phyloP scores from a whole-genome alignment of 2,329 filamentous ascomycete genomes.

The Ceratocystis harringtonii region DNA sequence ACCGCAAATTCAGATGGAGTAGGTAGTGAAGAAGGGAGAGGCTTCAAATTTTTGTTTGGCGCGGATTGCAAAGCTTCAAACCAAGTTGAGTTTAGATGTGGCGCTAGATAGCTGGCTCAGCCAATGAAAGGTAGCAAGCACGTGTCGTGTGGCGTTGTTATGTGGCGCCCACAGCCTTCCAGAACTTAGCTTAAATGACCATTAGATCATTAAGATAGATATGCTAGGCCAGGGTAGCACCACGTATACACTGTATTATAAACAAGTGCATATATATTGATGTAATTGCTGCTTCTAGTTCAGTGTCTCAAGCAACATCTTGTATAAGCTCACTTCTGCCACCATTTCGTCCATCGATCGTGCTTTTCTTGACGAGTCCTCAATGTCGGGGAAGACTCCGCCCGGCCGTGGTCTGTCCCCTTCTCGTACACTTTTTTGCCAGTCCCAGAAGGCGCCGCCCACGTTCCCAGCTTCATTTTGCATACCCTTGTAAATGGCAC shows the following conservation, averaged over 20 bases:
- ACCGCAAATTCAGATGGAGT: not conserved
- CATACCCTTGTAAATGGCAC: constrained; percentile 70
- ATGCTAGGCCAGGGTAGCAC: not conserved
- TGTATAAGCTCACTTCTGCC: constrained; percentile 57
- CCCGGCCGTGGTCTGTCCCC: constrained; percentile 33
- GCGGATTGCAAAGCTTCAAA: constrained; percentile 3
- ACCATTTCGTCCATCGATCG: constrained; percentile 63
- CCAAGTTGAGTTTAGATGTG: constrained; percentile 3
- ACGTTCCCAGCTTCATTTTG: constrained; percentile 77
- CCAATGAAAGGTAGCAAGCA: not conserved
- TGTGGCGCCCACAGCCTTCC: not conserved
- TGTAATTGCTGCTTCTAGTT: constrained; percentile 26
- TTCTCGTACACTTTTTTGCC: constrained; percentile 18
- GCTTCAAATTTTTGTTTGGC: not conserved
- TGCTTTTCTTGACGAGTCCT: constrained; percentile 53
- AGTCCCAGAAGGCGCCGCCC: constrained; percentile 51
- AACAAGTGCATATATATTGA: too few species aligned
- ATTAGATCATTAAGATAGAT: not conserved
- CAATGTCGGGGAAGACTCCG: constrained; percentile 51
- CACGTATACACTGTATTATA: not conserved
- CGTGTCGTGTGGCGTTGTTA: constrained; percentile 3
- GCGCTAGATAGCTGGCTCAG: not conserved
- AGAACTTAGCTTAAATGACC: constrained; percentile 6
- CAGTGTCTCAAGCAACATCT: constrained; percentile 27
- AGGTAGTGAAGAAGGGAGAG: not conserved